These are phyloP conservation scores for Saccharomycopsis oosterbeekiorum DNA, from an alignment of 805 yeast genomes.

Conservation along the genomic window DNA sequence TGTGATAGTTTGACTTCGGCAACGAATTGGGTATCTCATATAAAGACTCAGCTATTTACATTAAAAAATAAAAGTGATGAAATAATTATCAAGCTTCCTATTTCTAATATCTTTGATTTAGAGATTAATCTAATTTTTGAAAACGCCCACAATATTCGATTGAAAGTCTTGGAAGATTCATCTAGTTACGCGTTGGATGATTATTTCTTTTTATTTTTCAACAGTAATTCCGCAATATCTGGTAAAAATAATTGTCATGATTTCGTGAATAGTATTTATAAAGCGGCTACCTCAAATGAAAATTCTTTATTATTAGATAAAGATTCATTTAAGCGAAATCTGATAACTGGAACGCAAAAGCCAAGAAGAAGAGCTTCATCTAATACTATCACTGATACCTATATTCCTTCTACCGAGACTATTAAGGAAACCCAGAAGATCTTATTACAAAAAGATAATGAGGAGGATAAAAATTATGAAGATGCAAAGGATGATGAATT, in stretches of 20 bases:
- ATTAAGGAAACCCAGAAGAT: neutral
- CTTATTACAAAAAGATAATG: neutral
- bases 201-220: slow-evolving; percentile 59
- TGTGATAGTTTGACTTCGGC: slow-evolving; percentile 72
- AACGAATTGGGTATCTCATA: slow-evolving; percentile 63
- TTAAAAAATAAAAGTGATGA: slow-evolving; percentile 60
- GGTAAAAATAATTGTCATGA: slow-evolving; percentile 9
- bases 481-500: neutral
- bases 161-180: slow-evolving; percentile 51
- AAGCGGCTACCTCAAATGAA: slow-evolving; percentile 2
- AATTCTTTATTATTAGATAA: neutral
- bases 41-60: slow-evolving; percentile 71
- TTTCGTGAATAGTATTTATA: slow-evolving; percentile 12
- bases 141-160: slow-evolving; percentile 42
- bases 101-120: slow-evolving; percentile 53
- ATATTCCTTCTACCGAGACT: slow-evolving; percentile 6
- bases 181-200: slow-evolving; percentile 54
- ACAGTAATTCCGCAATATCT: slow-evolving; percentile 12
- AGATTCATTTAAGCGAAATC: neutral
- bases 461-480: neutral
- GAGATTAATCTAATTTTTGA: slow-evolving; percentile 49
- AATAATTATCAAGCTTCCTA: slow-evolving; percentile 70
- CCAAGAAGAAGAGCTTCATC: neutral
- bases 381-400: slow-evolving; percentile 4
- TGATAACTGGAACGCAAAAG: neutral